Conservation (phyloP, 805 yeast species). For the Lipomyces lipofer region DNA sequence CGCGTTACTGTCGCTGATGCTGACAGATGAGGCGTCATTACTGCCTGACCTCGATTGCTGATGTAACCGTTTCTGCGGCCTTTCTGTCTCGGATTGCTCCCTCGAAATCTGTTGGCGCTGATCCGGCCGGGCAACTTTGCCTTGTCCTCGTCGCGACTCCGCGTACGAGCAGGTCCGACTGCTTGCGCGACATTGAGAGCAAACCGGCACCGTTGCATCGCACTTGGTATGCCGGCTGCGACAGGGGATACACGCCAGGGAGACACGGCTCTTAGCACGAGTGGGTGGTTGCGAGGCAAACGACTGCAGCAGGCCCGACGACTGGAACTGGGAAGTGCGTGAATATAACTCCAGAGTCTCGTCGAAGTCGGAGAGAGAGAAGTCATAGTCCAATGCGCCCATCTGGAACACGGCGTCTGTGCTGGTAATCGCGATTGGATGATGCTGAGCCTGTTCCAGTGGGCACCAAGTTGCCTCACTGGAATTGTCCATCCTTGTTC, state of each 20-base stretch:
- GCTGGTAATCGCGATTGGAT: background rate
- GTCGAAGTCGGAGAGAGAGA: background rate
- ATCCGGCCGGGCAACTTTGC: background rate
- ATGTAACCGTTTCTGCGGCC: background rate
- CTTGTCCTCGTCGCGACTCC: background rate
- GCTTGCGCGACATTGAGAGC: background rate
- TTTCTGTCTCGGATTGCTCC: background rate
- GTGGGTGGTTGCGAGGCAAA: background rate
- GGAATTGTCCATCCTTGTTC: background rate
- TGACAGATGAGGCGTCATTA: background rate
- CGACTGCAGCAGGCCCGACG: background rate
- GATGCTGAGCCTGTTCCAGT: background rate
- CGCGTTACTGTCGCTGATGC: background rate
- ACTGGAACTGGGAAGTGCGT: background rate
- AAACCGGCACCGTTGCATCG: background rate
- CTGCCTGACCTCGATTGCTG: background rate
- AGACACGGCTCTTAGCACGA: background rate
- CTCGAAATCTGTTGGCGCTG: background rate
- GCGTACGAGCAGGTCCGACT: conserved; percentile 1
- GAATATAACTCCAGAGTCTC: background rate
- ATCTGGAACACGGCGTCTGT: background rate
- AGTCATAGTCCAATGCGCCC: background rate
- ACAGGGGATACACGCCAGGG: background rate
- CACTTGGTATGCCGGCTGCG: background rate
- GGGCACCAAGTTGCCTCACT: background rate